phyloP scores from a whole-genome alignment of 1,284 basidiomycete genomes.

The Exobasidium rhododendri region DNA sequence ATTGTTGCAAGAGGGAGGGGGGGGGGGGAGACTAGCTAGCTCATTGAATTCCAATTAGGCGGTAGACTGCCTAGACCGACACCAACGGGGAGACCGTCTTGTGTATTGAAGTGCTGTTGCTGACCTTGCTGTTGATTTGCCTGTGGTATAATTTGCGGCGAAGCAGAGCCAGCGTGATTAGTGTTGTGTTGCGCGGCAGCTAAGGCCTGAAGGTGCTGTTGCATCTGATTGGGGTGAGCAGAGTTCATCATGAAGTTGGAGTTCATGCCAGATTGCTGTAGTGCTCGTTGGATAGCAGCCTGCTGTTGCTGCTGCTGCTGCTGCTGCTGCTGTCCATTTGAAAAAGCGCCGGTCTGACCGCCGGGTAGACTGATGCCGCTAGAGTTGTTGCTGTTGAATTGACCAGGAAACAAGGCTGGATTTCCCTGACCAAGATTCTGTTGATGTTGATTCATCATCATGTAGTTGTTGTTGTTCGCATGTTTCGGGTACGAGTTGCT shows the following conservation, averaged over 20 bases:
- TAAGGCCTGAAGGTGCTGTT: constrained; percentile 9
- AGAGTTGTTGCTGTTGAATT: neutral
- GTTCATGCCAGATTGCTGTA: constrained; percentile 7
- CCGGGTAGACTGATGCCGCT: neutral
- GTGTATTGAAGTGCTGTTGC: neutral
- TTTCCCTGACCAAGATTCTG: constrained; percentile 5
- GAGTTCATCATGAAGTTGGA: neutral
- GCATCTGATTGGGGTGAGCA: neutral
- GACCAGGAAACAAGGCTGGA: neutral
- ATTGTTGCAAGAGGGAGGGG: too few relatives aligned
- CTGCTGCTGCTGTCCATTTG: constrained; percentile 5
- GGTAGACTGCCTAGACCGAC: neutral
- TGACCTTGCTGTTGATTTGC: constrained; percentile 5
- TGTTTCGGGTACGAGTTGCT: neutral
- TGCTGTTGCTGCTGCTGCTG: neutral
- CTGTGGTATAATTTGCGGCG: neutral
- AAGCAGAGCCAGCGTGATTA: neutral
- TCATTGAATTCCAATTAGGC: neutral
- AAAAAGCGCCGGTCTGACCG: neutral
- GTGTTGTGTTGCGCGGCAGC: constrained; percentile 4
- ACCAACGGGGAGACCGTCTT: neutral
- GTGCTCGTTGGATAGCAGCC: neutral
- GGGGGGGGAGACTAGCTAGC: neutral
- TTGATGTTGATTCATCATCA: constrained; percentile 5
- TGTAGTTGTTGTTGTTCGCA: neutral